Conservation (phyloP, 2,329 filamentous ascomycete genomes). For the Trichophyton simii region DNA sequence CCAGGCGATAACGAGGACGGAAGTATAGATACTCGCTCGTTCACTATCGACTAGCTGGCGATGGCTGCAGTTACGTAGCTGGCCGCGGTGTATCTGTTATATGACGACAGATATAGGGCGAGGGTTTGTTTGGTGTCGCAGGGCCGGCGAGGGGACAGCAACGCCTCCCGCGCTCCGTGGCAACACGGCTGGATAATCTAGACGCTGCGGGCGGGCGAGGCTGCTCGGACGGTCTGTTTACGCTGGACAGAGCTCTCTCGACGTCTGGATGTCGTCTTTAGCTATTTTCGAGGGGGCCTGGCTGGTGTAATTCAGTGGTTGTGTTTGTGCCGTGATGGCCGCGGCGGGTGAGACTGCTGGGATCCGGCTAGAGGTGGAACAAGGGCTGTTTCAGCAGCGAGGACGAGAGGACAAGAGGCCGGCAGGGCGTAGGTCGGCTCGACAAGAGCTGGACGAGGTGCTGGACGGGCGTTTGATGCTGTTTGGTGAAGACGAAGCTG, state of each 20-base stretch:
- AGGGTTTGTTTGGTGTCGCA: neutral
- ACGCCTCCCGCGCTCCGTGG: neutral
- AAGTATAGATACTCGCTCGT: neutral
- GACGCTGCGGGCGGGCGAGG: neutral
- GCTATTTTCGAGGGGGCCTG: too few species aligned
- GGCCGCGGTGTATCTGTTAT: neutral
- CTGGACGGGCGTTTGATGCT: neutral
- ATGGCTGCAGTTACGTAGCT: neutral
- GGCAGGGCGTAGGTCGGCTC: too few species aligned
- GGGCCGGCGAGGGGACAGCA: neutral
- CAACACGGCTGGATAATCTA: neutral
- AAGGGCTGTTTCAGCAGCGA: neutral
- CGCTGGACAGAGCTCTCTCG: neutral
- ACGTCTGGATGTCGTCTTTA: too few species aligned
- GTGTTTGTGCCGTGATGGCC: neutral
- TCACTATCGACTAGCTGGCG: neutral
- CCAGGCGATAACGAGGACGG: neutral
- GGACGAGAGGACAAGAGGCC: neutral
- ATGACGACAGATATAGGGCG: neutral
- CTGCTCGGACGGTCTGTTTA: neutral
- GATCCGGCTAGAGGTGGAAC: constrained; percentile 1
- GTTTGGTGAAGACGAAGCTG: neutral
- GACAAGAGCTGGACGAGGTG: too few species aligned
- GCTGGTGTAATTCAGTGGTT: too few species aligned
- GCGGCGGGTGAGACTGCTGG: neutral